Evolutionary conservation across 192 early-diverging fungal genomes (phyloP).

Genomic region (Haplosporangium gracile): DNA sequence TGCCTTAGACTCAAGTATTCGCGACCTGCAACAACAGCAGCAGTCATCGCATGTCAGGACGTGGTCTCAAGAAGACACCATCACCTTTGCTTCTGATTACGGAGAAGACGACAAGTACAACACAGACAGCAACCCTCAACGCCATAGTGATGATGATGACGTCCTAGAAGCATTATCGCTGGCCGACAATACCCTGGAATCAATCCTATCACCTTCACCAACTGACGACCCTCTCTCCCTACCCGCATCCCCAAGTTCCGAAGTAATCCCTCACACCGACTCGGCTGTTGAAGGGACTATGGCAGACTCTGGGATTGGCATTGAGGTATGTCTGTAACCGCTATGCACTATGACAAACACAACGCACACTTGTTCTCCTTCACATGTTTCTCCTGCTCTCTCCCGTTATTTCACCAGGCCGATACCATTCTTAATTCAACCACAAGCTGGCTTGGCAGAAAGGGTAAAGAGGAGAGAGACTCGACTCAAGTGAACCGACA

Average conservation of each 20-base stretch:
- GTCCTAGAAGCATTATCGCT: not conserved
- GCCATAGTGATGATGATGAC: not conserved
- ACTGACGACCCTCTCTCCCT: not conserved
- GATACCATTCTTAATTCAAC: not conserved
- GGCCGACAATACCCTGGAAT: not conserved
- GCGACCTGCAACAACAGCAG: not conserved
- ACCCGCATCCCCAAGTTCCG: not conserved
- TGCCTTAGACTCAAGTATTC: not conserved
- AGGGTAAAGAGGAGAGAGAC: not conserved
- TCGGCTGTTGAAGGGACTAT: not conserved
- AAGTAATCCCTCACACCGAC: not conserved
- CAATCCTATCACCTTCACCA: not conserved
- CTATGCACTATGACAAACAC: not conserved
- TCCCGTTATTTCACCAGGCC: not conserved
- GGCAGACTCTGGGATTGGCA: constrained; percentile 26
- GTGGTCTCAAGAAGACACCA: not conserved
- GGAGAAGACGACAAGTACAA: not conserved
- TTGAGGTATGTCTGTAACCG: constrained; percentile 20
- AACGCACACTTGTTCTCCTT: not conserved
- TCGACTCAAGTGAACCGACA: not conserved
- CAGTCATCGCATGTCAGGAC: constrained; percentile 3
- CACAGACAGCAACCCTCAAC: not conserved
- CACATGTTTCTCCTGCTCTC: not conserved
- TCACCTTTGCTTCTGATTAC: not conserved
- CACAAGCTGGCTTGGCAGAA: not conserved